A percentile compares a stretch with the other conserved stretches of the same genome.
phyloP scores from a whole-genome alignment of 345 rosid species.

The Carallia pectinifolia region DNA sequence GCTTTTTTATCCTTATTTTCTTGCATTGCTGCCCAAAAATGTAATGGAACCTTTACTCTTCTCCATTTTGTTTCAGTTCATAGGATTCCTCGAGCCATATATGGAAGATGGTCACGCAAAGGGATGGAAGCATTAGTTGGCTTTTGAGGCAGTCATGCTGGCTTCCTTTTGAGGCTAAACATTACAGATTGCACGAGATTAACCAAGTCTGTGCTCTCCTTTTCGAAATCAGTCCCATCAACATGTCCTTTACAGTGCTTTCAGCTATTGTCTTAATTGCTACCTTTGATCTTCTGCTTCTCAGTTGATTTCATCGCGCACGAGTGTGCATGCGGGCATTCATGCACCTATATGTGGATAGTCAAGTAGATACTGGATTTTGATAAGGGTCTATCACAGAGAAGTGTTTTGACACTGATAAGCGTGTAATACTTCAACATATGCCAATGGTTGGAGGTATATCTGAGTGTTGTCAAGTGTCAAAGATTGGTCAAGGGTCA shows the following conservation, averaged over 20 bases:
- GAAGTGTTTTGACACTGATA: not conserved
- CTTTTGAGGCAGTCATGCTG: not conserved
- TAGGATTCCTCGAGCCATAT: slow-evolving; percentile 87
- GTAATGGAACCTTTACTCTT: not conserved
- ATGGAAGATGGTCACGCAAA: slow-evolving; percentile 61
- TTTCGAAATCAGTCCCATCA: no score
- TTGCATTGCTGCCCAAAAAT: not conserved
- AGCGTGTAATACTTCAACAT: not conserved
- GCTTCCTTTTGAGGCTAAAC: not conserved
- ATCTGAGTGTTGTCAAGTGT: not conserved
- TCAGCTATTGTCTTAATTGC: not conserved
- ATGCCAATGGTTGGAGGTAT: slow-evolving; percentile 10
- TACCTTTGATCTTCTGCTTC: not conserved
- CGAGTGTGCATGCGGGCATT: not conserved
- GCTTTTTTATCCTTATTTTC: not conserved
- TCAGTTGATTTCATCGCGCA: not conserved
- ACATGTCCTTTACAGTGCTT: not conserved
- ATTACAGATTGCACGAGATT: not conserved
- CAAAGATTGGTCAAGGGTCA: not conserved
- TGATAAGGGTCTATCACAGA: not conserved
- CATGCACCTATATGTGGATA: no score
- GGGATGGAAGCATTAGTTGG: slow-evolving; percentile 60
- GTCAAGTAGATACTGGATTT: not conserved
- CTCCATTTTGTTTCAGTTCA: slow-evolving; percentile 52
- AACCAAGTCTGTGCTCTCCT: no score